Conservation (phyloP, 2,329 filamentous ascomycete species). For the Amesomyces nigricolor region DNA sequence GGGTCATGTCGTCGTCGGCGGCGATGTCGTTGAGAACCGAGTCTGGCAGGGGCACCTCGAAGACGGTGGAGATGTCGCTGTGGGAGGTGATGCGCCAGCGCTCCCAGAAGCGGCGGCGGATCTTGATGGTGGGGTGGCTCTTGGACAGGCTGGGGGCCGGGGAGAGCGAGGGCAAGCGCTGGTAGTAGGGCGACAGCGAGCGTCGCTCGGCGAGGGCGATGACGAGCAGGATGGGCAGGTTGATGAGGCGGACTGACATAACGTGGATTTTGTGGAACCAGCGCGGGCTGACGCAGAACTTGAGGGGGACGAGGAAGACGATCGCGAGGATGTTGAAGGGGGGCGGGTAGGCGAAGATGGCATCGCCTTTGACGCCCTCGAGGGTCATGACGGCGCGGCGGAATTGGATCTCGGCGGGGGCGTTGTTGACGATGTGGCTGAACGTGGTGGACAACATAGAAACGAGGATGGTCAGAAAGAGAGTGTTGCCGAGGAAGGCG, state of each 20-base stretch:
- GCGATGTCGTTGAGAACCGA: slow-evolving; percentile 51
- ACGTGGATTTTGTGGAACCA: slow-evolving; percentile 93
- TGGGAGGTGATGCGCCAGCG: slow-evolving; percentile 64
- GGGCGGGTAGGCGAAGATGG: slow-evolving; percentile 75
- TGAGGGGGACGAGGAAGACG: slow-evolving; percentile 67
- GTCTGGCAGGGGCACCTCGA: slow-evolving; percentile 64
- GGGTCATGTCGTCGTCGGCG: slow-evolving; percentile 54
- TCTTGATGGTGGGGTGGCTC: not conserved
- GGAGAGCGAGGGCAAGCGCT: slow-evolving; percentile 7
- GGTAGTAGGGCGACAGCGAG: slow-evolving; percentile 52
- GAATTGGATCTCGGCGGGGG: slow-evolving; percentile 78
- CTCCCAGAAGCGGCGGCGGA: slow-evolving; percentile 53
- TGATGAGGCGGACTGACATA: slow-evolving; percentile 65
- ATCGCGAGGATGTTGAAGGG: slow-evolving; percentile 80
- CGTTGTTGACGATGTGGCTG: slow-evolving; percentile 68
- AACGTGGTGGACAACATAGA: slow-evolving; percentile 85
- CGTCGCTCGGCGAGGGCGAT: slow-evolving; percentile 67
- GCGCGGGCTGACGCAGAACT: slow-evolving; percentile 69
- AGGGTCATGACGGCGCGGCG: slow-evolving; percentile 75
- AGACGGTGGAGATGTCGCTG: slow-evolving; percentile 66
- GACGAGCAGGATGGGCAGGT: slow-evolving; percentile 66
- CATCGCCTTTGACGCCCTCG: slow-evolving; percentile 79
- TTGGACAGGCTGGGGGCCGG: slow-evolving; percentile 7
- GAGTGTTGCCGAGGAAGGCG: slow-evolving; percentile 77
- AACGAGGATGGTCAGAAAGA: slow-evolving; percentile 84